phyloP scores from a whole-genome alignment of 345 rosid genomes.

The Eutrema yunnanense region DNA sequence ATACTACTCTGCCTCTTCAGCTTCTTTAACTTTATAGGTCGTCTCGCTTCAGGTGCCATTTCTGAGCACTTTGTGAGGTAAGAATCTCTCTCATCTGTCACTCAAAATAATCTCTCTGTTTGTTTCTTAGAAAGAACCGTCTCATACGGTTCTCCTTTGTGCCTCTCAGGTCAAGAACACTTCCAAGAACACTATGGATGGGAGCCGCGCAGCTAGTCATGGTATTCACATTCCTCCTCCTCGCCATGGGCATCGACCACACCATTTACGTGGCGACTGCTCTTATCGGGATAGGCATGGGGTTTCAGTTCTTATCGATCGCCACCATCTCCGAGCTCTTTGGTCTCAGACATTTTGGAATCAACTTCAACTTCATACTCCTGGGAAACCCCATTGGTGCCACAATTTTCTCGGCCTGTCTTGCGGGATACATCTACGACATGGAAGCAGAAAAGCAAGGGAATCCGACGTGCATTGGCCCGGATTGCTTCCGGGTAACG shows the following conservation, averaged over 20 bases:
- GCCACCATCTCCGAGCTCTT: constrained; percentile 91
- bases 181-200: constrained; percentile 90
- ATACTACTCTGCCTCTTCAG: constrained; percentile 63
- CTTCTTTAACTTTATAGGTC: constrained; percentile 84
- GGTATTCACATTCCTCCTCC: constrained; percentile 54
- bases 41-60: constrained; percentile 75
- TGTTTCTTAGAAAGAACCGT: neutral
- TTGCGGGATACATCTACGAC: constrained; percentile 81
- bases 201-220: constrained; percentile 46
- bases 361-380: constrained; percentile 70
- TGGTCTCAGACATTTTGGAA: constrained; percentile 79
- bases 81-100: neutral
- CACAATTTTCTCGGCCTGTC: constrained; percentile 70
- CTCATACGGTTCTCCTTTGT: neutral
- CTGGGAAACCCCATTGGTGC: constrained; percentile 94
- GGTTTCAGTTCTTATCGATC: constrained; percentile 61
- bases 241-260: constrained; percentile 47
- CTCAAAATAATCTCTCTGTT: neutral
- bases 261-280: constrained; percentile 62
- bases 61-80: constrained; percentile 95
- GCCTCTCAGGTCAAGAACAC: constrained; percentile 42
- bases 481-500: constrained; percentile 75
- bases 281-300: constrained; percentile 65
- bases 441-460: constrained; percentile 83
- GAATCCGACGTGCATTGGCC: constrained; percentile 64